Conservation (phyloP, 345 rosid genomes). For the Raphanus raphanistrum region DNA sequence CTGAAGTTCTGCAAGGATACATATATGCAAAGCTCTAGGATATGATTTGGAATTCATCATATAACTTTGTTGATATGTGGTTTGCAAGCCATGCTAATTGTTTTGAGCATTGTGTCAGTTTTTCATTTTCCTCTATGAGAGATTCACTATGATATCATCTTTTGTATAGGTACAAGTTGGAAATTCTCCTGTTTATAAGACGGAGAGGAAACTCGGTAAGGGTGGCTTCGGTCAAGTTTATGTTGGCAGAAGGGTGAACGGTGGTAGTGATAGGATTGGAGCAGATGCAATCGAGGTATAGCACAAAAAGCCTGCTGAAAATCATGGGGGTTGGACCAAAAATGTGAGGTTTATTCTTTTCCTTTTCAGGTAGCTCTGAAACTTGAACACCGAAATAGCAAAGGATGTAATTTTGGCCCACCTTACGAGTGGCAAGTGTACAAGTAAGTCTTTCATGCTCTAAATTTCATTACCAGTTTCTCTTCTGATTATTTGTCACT, state of each 20-base stretch:
- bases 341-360: constrained; percentile 9
- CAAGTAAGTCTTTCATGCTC: constrained; percentile 50
- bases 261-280: constrained; percentile 67
- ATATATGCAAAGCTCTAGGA: not conserved
- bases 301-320: not conserved
- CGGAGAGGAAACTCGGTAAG: constrained; percentile 87
- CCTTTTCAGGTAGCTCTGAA: constrained; percentile 84
- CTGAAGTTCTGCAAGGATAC: not conserved
- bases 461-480: not conserved
- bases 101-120: not conserved
- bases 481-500: constrained; percentile 8
- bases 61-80: constrained; percentile 9
- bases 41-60: constrained; percentile 1
- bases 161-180: constrained; percentile 81
- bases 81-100: not conserved
- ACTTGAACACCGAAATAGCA: constrained; percentile 90
- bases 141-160: not conserved
- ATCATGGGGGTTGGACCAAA: constrained; percentile 2
- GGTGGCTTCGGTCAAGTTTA: constrained; percentile 99
- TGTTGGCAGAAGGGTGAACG: constrained; percentile 78
- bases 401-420: constrained; percentile 97
- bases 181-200: constrained; percentile 77
- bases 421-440: constrained; percentile 99
- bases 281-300: constrained; percentile 80
- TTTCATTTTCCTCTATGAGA: constrained; percentile 10